Evolutionary conservation across 202 grass and related monocot genomes (phyloP).

Genomic region (Setaria italica): DNA sequence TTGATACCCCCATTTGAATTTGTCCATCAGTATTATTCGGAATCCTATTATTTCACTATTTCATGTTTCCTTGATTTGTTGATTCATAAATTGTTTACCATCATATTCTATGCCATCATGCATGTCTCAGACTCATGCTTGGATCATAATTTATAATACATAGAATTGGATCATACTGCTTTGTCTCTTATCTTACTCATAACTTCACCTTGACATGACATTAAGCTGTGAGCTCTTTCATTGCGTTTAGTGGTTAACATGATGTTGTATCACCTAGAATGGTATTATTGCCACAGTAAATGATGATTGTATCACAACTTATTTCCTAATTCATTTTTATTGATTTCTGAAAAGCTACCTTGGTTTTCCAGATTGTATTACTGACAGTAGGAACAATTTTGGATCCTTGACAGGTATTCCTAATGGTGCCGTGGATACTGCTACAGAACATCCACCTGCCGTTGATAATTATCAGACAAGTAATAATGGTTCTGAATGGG

Average conservation of each 20-base stretch:
- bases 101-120: not conserved
- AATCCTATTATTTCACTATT: not conserved
- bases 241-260: not conserved
- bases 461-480: constrained; percentile 45
- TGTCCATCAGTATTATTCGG: not conserved
- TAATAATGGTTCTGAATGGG: constrained; percentile 75
- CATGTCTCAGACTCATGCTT: not conserved
- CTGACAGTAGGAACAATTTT: constrained; percentile 26
- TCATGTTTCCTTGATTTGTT: not conserved
- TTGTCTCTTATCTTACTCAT: not conserved
- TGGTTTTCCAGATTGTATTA: not conserved
- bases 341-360: not conserved
- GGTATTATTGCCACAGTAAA: not conserved
- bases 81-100: not conserved
- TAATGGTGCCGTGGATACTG: constrained; percentile 42
- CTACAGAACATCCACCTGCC: constrained; percentile 43
- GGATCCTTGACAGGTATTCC: constrained; percentile 36
- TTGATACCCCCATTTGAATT: not conserved
- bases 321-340: not conserved
- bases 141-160: not conserved
- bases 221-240: not conserved
- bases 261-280: not conserved
- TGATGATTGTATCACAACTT: not conserved
- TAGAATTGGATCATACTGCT: not conserved
- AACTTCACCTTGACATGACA: not conserved